phyloP scores from a whole-genome alignment of 169 alveolate genomes.

The Cryptosporidium sp. region DNA sequence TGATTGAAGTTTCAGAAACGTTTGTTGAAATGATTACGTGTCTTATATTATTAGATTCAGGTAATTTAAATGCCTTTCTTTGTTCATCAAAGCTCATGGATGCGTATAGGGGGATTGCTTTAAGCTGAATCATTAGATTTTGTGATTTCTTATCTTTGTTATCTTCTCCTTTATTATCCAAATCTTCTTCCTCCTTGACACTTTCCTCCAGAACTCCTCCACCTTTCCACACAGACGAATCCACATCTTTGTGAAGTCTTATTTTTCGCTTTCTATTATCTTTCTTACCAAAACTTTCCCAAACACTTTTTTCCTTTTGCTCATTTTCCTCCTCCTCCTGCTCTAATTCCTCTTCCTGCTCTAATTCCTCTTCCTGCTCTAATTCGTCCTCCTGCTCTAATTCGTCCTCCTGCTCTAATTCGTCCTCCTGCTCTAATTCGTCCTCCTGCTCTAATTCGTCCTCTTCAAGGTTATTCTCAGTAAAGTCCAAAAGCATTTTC shows the following conservation, averaged over 20 bases:
- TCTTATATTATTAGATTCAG: constrained; percentile 91
- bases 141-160: not conserved
- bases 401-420: constrained; percentile 15
- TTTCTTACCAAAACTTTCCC: constrained; percentile 61
- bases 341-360: constrained; percentile 42
- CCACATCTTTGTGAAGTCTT: constrained; percentile 63
- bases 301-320: not conserved
- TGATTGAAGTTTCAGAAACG: constrained; percentile 99
- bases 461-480: constrained; percentile 77
- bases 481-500: constrained; percentile 73
- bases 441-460: constrained; percentile 71
- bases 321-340: constrained; percentile 63
- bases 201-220: constrained; percentile 59
- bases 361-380: constrained; percentile 29
- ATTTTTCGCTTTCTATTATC: constrained; percentile 68
- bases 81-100: constrained; percentile 87
- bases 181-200: not conserved
- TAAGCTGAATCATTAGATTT: constrained; percentile 77
- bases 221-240: constrained; percentile 52
- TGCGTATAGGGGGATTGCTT: constrained; percentile 90
- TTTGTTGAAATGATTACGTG: constrained; percentile 97
- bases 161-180: constrained; percentile 11
- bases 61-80: constrained; percentile 84
- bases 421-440: constrained; percentile 26
- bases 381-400: constrained; percentile 37